Evolutionary conservation across 2,329 filamentous ascomycete genomes (phyloP).

Genomic region (Mariannaea elegans): DNA sequence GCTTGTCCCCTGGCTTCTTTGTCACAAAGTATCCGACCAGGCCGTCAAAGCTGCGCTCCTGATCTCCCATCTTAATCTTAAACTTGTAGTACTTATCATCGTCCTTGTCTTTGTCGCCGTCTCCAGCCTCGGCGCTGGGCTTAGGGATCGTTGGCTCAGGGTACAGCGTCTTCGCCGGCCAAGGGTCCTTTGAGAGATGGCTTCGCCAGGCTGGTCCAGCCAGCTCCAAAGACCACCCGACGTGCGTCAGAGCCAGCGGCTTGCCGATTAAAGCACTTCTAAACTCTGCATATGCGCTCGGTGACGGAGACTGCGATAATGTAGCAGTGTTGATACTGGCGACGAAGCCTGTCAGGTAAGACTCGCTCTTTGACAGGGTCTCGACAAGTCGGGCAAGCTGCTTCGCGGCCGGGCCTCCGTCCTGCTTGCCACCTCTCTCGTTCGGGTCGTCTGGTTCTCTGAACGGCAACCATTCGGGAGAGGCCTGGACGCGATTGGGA

Average conservation of each 20-base stretch:
- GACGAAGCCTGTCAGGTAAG: slow-evolving; percentile 43
- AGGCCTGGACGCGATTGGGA: slow-evolving; percentile 27
- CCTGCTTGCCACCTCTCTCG: slow-evolving; percentile 6
- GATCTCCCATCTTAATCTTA: slow-evolving; percentile 48
- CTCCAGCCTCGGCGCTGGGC: too few species aligned
- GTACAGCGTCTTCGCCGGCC: neutral
- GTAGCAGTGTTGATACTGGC: slow-evolving; percentile 47
- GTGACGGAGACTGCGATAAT: slow-evolving; percentile 39
- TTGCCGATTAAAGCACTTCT: slow-evolving; percentile 49
- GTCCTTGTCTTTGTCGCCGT: neutral
- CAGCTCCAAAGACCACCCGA: slow-evolving; percentile 51
- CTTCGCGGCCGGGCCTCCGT: slow-evolving; percentile 3
- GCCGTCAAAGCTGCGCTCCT: slow-evolving; percentile 46
- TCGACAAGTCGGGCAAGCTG: slow-evolving; percentile 44
- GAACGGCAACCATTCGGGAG: slow-evolving; percentile 49
- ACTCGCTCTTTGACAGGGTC: neutral
- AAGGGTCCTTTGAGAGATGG: slow-evolving; percentile 17
- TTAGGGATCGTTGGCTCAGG: neutral
- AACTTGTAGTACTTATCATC: slow-evolving; percentile 43
- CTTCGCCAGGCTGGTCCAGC: slow-evolving; percentile 18
- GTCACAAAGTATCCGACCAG: slow-evolving; percentile 51
- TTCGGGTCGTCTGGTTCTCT: slow-evolving; percentile 8
- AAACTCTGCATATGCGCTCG: slow-evolving; percentile 48
- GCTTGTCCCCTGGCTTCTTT: neutral
- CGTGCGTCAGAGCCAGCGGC: slow-evolving; percentile 53